Base-by-base conservation (phyloP, 345 rosid species). In the Rhodamnia argentea region DNA sequence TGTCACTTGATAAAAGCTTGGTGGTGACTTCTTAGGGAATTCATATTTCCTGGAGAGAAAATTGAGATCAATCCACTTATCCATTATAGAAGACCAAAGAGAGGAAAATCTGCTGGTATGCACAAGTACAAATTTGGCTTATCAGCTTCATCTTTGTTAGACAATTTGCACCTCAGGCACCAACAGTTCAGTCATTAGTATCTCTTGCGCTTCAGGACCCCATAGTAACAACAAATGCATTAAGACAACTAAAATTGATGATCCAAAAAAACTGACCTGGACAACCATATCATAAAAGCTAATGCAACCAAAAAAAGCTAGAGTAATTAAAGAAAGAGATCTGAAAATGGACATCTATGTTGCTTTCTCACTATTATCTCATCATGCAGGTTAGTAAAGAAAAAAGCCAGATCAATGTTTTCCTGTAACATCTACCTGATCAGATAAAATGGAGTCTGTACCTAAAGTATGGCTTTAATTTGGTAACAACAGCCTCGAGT, bases 401-500 rank as follows among this genome's bases (percentile, higher is more conserved):
- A 26, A 52, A 44, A 37, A 42, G 18, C 57, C 52, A 76, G 58
- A 70, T 24, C 47, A 70, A 70, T 70, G 78, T 70, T 44, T 37
- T 70, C 87, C 86, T 55, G 62, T 52, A 85, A n/a, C 75, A 37
- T 76, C 70, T 12, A 29, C 59, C 13, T 54, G 53, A 56, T 83
- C 52, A 84, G 44, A 81, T 44, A 83, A 42, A 83, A 57, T 54
- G 52, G 14, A 11, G 70, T 26, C 18, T 51, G 40, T 91, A 95
- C 99, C 98, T 97, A 88, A 96, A 94, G 92, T 93, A 92, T 87
- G 99, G 99, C 94, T 96, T 96, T 91, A 97, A 87, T 91, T 97
- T 97, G 86, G 92, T 91, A 16, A 94, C 92, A 90, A 97, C 90
- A 88, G 96, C 91, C 88, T 94, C 90, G 29, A 94, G 95, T 89